Evolutionary conservation across 1,284 basidiomycete genomes (phyloP), one percentile per base, ranked within the genome.

Genomic region (Cystobasidium pallidum): DNA sequence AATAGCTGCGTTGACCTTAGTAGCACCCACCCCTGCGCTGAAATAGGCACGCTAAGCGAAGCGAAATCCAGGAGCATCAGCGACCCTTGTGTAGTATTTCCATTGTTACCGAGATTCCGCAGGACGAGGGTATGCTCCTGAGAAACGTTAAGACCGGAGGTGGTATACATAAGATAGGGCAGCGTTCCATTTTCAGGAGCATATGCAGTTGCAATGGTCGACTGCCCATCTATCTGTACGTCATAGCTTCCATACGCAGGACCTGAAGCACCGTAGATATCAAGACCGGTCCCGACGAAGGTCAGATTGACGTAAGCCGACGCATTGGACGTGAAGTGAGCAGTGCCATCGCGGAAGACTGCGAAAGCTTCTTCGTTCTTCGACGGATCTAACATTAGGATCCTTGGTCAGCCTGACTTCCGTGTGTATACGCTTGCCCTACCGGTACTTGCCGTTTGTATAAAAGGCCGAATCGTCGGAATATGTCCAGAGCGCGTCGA

Each of bases 401-500:
- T 4, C 15, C n/a, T 11, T 55, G 15, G 32, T 54, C 24, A 19
- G 64, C 13, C 4, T 6, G n/a, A 21, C 13, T 21, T 15, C n/a
- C 4, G 17, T 47, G 13, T 47, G 45, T 47, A 6, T 51, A 51
- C 81, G 70, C 77, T 81, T 79, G 76, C 82, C 78, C 3, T n/a
- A n/a, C n/a, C n/a, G 36, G 21, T 1, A 34, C 82, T 21, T 64
- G 55, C 82, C 82, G 81, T 28, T 79, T 39, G 19, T 54, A 32
- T 24, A 66, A 68, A 51, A 75, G 61, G 36, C 66, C 19, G 47
- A 74, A 74, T 51, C 41, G 30, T 58, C 43, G 59, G 19, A 52
- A 58, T 72, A 64, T 26, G 54, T 65, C 63, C 82, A 73, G 7
- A 81, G 65, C 0, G 81, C 80, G 72, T 83, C 82, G 74, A 82